Evolutionary conservation across 1,284 basidiomycete genomes (phyloP), one percentile per base, ranked within the genome.

Genomic region (Puccinia horiana): DNA sequence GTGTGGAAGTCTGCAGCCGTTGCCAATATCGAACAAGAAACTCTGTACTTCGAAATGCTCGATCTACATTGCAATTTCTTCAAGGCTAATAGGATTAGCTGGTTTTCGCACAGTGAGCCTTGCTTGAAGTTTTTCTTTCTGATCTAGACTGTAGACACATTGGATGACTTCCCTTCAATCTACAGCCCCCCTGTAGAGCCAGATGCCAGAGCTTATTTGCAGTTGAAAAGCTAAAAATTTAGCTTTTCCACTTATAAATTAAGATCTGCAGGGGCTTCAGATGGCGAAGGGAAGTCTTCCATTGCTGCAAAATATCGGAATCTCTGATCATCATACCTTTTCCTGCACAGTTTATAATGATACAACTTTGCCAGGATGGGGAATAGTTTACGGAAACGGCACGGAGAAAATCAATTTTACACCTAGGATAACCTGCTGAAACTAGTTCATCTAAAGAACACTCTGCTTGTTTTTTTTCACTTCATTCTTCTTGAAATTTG

Each of bases 11-110:
- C 44, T 1, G 67, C 65, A 2, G 86, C 86, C 8, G 82, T 84
- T 0, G 85, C 86, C 16, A 77, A 49, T 35, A 78, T 86, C 67
- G 63, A 11, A 20, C 69, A 83, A 83, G 85, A 83, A 83, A 83
- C 91, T 89, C 90, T 88, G 67, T 85, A 85, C 61, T 85, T 82
- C 47, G 52, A 84, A 37, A 56, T 85, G 79, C 78, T 85, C 18
- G 84, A 85, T 65, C 42, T 74, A 1, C 75, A 85, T 37, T 85
- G 84, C 65, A 14, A 18, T 1, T 72, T 76, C 42, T 83, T 84
- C 42, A 80, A 80, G 32, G 12, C 0, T 54, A 20, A 61, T n/a
- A n/a, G 32, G 12, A 58, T 80, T 61, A 37, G 78, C 23, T 80
- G 78, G 78, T 80, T 80, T 80, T 72, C 78, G n/a, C 78, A 80